phyloP scores from a whole-genome alignment of 1,284 basidiomycete species.

The Malassezia pachydermatis region DNA sequence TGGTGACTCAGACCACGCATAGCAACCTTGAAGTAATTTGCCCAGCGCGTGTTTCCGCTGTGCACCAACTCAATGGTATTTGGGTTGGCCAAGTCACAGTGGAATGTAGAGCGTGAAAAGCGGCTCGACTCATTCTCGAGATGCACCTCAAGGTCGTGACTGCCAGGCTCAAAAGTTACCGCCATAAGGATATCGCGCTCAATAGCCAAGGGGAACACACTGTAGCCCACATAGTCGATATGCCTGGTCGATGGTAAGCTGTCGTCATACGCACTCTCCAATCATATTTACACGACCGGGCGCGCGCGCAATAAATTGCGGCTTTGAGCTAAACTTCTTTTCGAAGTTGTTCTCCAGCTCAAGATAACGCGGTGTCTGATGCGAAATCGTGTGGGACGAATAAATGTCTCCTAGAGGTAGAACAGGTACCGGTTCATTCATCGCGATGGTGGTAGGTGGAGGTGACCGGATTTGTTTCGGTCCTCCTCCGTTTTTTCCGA shows the following conservation, averaged over 20 bases:
- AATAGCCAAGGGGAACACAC: constrained; percentile 43
- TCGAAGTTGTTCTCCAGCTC: constrained; percentile 24
- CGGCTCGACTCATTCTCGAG: constrained; percentile 32
- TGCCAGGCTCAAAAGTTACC: constrained; percentile 19
- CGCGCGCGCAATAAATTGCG: constrained; percentile 42
- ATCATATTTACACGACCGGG: constrained; percentile 46
- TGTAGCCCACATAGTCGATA: constrained; percentile 44
- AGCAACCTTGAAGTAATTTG: constrained; percentile 47
- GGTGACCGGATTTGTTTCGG: no score
- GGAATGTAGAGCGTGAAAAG: constrained; percentile 27
- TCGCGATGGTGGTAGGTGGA: neutral
- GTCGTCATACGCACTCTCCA: constrained; percentile 28
- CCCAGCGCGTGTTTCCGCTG: constrained; percentile 36
- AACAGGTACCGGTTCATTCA: constrained; percentile 31
- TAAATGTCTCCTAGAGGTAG: constrained; percentile 36
- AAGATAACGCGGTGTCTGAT: constrained; percentile 30
- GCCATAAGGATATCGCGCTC: constrained; percentile 47
- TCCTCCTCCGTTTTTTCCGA: no score
- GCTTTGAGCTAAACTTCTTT: constrained; percentile 15
- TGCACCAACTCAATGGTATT: constrained; percentile 26
- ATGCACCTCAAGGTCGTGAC: constrained; percentile 10
- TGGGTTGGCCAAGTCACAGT: constrained; percentile 21
- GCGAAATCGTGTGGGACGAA: constrained; percentile 22
- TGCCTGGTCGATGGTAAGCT: constrained; percentile 17
- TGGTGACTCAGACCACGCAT: constrained; percentile 41